These are phyloP conservation scores for Fusarium zealandicum DNA, from an alignment of 2,329 filamentous ascomycete species.

Conservation along the genomic window DNA sequence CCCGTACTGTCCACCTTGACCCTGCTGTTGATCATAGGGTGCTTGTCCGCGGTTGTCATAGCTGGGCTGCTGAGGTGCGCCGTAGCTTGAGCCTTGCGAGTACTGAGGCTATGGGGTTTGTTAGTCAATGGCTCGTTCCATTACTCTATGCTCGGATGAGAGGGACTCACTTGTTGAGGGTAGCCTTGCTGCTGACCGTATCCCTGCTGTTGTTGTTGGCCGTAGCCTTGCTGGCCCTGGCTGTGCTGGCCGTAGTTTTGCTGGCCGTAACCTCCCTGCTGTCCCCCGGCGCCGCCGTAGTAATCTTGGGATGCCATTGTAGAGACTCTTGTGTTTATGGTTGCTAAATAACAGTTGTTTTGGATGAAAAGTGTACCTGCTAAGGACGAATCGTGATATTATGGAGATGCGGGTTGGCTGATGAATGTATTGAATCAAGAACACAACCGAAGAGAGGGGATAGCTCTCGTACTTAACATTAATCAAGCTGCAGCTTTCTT, in stretches of 20 bases:
- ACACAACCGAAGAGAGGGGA: not conserved
- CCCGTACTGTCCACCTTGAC: slow-evolving; percentile 28
- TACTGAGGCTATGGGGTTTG: slow-evolving; percentile 20
- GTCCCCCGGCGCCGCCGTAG: slow-evolving; percentile 27
- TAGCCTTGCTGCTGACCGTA: slow-evolving; percentile 15
- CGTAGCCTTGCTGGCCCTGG: slow-evolving; percentile 18
- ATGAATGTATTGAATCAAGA: not conserved
- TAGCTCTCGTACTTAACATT: slow-evolving; percentile 19
- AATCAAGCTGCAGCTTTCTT: slow-evolving; percentile 7
- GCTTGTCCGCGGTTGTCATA: slow-evolving; percentile 24
- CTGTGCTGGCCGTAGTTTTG: slow-evolving; percentile 23
- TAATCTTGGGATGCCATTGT: slow-evolving; percentile 40
- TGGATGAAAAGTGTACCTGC: not conserved
- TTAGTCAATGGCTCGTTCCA: not conserved
- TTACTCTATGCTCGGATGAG: not conserved
- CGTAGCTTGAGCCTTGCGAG: slow-evolving; percentile 26
- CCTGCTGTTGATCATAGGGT: slow-evolving; percentile 29
- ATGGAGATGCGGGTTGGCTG: not conserved
- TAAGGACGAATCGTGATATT: not conserved
- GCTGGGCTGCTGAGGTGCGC: slow-evolving; percentile 22
- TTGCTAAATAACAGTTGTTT: not conserved
- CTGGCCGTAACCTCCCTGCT: slow-evolving; percentile 17
- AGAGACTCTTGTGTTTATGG: not conserved
- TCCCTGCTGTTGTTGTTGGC: slow-evolving; percentile 10
- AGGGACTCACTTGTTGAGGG: slow-evolving; percentile 22